Evolutionary conservation across 139 green algal genomes (phyloP).

Genomic region (Chlorella vulgaris): DNA sequence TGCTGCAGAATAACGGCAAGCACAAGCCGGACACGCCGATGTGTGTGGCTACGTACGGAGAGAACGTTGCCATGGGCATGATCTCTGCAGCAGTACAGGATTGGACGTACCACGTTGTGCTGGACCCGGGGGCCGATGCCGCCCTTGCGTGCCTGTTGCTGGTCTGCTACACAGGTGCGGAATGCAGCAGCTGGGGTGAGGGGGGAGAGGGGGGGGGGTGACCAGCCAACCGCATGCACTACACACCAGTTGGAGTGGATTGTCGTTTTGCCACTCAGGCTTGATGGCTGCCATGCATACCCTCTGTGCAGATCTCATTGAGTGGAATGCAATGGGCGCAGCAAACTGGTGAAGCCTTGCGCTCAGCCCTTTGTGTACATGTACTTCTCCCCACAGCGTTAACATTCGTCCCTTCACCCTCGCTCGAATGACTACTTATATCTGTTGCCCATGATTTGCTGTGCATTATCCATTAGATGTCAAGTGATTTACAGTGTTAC

Average conservation of each 20-base stretch:
- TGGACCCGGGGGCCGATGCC: conserved; percentile 6
- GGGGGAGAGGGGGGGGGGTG: too few species aligned
- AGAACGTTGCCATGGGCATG: conserved; percentile 8
- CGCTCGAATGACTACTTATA: too few species aligned
- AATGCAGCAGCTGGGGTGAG: too few species aligned
- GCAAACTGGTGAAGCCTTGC: not conserved
- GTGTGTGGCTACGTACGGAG: not conserved
- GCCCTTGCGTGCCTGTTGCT: not conserved
- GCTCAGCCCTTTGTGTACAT: too few species aligned
- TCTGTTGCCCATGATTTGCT: too few species aligned
- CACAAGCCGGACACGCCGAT: not conserved
- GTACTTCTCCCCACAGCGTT: too few species aligned
- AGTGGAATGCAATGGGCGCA: conserved; percentile 5
- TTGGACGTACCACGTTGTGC: conserved; percentile 8
- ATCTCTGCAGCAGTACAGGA: not conserved
- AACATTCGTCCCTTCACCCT: too few species aligned
- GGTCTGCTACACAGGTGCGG: not conserved
- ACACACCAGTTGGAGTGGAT: too few species aligned
- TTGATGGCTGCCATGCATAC: not conserved
- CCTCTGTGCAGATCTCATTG: not conserved
- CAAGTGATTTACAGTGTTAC: too few species aligned
- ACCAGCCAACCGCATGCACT: too few species aligned
- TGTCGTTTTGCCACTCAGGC: too few species aligned
- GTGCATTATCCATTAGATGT: too few species aligned
- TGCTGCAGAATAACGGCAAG: conserved; percentile 14